These are phyloP conservation scores for Closterium sp. DNA, from an alignment of 139 green algal species.

Conservation along the genomic window DNA sequence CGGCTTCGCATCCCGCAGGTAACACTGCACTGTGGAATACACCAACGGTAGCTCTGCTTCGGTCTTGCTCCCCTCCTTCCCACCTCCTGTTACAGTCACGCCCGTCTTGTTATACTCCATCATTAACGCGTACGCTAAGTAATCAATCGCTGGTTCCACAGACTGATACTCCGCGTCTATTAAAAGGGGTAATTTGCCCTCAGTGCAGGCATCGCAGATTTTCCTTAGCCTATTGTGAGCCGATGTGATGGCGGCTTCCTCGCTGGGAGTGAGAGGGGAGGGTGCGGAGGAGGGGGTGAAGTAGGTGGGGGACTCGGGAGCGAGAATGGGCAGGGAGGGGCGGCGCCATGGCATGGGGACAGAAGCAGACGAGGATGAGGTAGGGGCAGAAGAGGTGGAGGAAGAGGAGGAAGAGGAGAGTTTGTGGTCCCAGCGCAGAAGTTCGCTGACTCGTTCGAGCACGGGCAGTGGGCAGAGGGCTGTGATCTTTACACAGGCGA, in stretches of 20 bases:
- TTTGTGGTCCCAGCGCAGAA: constrained; percentile 30
- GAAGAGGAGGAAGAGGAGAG: neutral
- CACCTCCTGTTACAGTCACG: neutral
- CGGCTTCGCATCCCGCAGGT: constrained; percentile 20
- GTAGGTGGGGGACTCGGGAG: neutral
- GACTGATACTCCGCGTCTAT: constrained; percentile 43
- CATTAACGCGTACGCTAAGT: constrained; percentile 18
- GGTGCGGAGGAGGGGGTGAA: neutral
- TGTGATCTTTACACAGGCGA: constrained; percentile 35
- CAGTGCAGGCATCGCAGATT: constrained; percentile 36
- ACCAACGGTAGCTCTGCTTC: constrained; percentile 22
- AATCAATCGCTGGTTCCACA: constrained; percentile 45
- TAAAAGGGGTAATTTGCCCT: constrained; percentile 12
- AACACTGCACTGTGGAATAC: constrained; percentile 43
- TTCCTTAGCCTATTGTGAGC: neutral
- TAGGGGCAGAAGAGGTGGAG: too few relatives aligned
- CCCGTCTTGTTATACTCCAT: constrained; percentile 33
- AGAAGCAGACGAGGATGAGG: neutral
- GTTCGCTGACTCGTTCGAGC: neutral
- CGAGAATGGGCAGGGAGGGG: constrained; percentile 38
- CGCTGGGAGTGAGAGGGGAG: neutral
- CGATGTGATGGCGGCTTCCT: neutral
- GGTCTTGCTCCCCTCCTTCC: neutral
- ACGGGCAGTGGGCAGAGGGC: constrained; percentile 32
- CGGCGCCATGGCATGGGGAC: constrained; percentile 28